A percentile compares a stretch with the other conserved stretches of the same genome.
These are phyloP conservation scores for Penicillium sp. DNA, from an alignment of 2,329 filamentous ascomycete species.

Conservation along the genomic window DNA sequence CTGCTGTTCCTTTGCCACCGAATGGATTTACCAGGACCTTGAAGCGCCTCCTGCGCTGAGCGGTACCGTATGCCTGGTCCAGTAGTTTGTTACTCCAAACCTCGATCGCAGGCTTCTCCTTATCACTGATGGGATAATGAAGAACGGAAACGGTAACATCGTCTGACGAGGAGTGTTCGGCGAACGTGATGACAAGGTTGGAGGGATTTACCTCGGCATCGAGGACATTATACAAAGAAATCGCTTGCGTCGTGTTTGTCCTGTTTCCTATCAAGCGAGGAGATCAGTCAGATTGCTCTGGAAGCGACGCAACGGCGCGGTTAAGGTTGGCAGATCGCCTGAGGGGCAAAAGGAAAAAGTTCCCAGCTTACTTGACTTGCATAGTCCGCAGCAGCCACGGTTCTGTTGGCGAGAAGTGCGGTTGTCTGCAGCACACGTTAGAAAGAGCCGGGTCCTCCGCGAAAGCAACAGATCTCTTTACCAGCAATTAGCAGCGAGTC, in stretches of 20 bases:
- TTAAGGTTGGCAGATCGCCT: constrained; percentile 10
- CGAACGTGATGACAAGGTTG: constrained; percentile 70
- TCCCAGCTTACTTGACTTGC: constrained; percentile 47
- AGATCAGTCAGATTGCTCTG: constrained; percentile 3
- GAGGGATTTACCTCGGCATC: constrained; percentile 68
- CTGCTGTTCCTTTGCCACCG: constrained; percentile 75
- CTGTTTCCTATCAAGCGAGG: constrained; percentile 36
- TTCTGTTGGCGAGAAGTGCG: constrained; percentile 49
- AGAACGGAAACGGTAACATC: constrained; percentile 61
- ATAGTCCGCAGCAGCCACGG: constrained; percentile 55
- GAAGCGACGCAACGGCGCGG: constrained; percentile 4
- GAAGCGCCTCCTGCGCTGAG: constrained; percentile 70
- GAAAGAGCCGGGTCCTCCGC: not conserved
- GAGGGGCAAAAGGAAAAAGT: constrained; percentile 5
- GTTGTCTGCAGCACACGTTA: constrained; percentile 48
- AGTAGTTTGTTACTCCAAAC: constrained; percentile 66
- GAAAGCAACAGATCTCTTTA: constrained; percentile 30
- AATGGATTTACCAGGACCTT: constrained; percentile 91
- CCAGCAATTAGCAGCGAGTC: constrained; percentile 61
- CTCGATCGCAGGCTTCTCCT: constrained; percentile 49
- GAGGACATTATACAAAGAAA: constrained; percentile 80
- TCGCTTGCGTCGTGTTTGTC: constrained; percentile 51
- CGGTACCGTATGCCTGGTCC: constrained; percentile 65
- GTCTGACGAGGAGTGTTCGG: constrained; percentile 58
- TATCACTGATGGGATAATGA: constrained; percentile 59